Percentiles rank a stretch among this genome's conserved stretches.
Conservation (phyloP, 2,329 filamentous ascomycete genomes). For the Coniosporium uncinatum region DNA sequence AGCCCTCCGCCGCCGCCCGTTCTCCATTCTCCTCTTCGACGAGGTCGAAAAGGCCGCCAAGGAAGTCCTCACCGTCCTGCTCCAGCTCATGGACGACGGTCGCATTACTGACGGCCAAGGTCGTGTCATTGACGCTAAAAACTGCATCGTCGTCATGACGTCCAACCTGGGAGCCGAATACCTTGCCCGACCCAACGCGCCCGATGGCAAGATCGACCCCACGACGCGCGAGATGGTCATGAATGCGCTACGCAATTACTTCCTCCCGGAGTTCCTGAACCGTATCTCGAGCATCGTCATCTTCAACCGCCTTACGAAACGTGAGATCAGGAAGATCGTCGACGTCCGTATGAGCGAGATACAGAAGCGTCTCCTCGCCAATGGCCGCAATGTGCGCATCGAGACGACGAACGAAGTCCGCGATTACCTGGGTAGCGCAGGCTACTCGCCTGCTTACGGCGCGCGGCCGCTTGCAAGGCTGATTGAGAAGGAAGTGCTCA, state of each 20-base stretch:
- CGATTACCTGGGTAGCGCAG: slow-evolving; percentile 86
- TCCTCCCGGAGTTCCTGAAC: slow-evolving; percentile 98
- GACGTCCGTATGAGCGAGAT: slow-evolving; percentile 86
- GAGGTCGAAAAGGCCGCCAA: slow-evolving; percentile 99
- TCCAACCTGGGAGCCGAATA: slow-evolving; percentile 96
- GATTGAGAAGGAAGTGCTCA: slow-evolving; percentile 97
- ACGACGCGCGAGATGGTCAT: slow-evolving; percentile 87
- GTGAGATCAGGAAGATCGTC: slow-evolving; percentile 92
- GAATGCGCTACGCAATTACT: slow-evolving; percentile 88
- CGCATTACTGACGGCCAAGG: slow-evolving; percentile 98
- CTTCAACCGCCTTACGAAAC: slow-evolving; percentile 91
- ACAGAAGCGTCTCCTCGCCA: slow-evolving; percentile 82
- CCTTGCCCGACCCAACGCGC: slow-evolving; percentile 71
- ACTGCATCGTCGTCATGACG: slow-evolving; percentile 99
- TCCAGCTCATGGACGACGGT: slow-evolving; percentile 99
- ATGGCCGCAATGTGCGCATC: slow-evolving; percentile 82
- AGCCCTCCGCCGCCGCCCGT: slow-evolving; percentile 86
- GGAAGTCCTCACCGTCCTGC: slow-evolving; percentile 90
- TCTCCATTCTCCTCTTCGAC: slow-evolving; percentile 97
- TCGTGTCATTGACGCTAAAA: slow-evolving; percentile 88
- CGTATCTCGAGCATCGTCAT: slow-evolving; percentile 95
- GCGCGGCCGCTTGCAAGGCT: slow-evolving; percentile 83
- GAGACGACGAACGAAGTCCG: slow-evolving; percentile 80
- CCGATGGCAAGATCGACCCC: slow-evolving; percentile 81
- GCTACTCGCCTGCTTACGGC: slow-evolving; percentile 94